These are phyloP conservation scores for Candida taoyuanica DNA, from an alignment of 805 yeast species.

Conservation along the genomic window DNA sequence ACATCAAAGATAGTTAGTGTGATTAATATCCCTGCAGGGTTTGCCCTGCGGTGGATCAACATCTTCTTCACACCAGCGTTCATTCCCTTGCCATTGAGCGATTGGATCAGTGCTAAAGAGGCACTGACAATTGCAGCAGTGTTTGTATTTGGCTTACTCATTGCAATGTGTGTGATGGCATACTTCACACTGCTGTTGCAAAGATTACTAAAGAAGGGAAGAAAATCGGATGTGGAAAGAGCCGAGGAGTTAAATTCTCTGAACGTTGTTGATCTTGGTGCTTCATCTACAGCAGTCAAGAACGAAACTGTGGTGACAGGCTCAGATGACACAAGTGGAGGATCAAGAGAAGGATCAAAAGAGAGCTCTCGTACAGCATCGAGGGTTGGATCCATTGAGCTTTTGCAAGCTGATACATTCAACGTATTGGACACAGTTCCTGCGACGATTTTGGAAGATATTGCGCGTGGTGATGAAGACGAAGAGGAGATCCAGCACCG, in stretches of 20 bases:
- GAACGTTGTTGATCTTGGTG: slow-evolving; percentile 10
- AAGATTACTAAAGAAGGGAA: slow-evolving; percentile 15
- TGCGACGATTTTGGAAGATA: slow-evolving; percentile 15
- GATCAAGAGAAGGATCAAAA: slow-evolving; percentile 1
- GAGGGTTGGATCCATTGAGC: slow-evolving; percentile 8
- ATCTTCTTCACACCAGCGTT: slow-evolving; percentile 76
- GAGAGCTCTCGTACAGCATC: neutral
- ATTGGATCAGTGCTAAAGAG: slow-evolving; percentile 60
- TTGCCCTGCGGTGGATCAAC: slow-evolving; percentile 72
- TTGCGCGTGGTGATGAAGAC: slow-evolving; percentile 26
- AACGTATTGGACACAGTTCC: slow-evolving; percentile 14
- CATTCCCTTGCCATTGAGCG: slow-evolving; percentile 62
- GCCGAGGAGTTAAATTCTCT: slow-evolving; percentile 28
- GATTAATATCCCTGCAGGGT: slow-evolving; percentile 61
- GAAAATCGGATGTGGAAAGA: slow-evolving; percentile 22
- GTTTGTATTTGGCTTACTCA: slow-evolving; percentile 59
- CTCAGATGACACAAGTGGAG: slow-evolving; percentile 1
- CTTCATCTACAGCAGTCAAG: slow-evolving; percentile 12
- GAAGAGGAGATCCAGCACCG: slow-evolving; percentile 20
- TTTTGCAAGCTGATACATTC: neutral
- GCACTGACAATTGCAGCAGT: slow-evolving; percentile 72
- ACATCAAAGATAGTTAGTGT: slow-evolving; percentile 25
- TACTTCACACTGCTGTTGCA: slow-evolving; percentile 44
- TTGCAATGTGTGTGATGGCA: slow-evolving; percentile 46
- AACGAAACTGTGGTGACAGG: neutral